Base-by-base conservation (phyloP, 441 rosid species). In the Monsonia emarginata region DNA sequence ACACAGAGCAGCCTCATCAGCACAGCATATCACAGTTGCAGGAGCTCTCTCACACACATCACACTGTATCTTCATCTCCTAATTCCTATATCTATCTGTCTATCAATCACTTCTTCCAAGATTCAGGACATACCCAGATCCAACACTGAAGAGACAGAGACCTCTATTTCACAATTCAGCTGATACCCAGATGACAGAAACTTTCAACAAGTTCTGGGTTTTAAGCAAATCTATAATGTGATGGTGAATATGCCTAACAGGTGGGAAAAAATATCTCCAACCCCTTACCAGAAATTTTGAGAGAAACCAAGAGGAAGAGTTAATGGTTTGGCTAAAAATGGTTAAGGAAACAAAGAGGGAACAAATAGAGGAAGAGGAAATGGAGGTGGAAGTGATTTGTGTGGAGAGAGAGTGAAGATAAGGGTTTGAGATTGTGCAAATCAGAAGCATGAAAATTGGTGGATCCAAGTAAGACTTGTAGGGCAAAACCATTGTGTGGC, bases 11-110 rank as follows among this genome's bases (percentile, higher is more conserved):
- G 88, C 93, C 75, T 85, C 93, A 11, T 87, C 93, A 5, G 93
- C 90, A 16, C 93, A 87, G 69, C 93, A 87, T 8, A 87, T 85
- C 68, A 87, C 75, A 22, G 88, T 83, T 19, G 93, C 90, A 3
- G 83, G 87, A 74, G 90, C 88, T 72, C 58, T 85, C 82, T 87
- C 90, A 74, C 93, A 87, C 5, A 85, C 93, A 75, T 87, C 93
- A 78, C 93, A 87, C 82, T 87, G 93, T 46, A 87, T 83, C 80
- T 85, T 87, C 92, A 87, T 87, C 75, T 74, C 60, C n/a, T n/a
- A n/a, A n/a, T n/a, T n/a, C n/a, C n/a, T n/a, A n/a, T n/a, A n/a
- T n/a, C n/a, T n/a, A n/a, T n/a, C n/a, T n/a, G n/a, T n/a, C 24
- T 27, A 30, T 24, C 25, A 21, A 57, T 26, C 54, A 38, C 52